phyloP scores from a whole-genome alignment of 2,329 filamentous ascomycete genomes.

The Trichothecium roseum region DNA sequence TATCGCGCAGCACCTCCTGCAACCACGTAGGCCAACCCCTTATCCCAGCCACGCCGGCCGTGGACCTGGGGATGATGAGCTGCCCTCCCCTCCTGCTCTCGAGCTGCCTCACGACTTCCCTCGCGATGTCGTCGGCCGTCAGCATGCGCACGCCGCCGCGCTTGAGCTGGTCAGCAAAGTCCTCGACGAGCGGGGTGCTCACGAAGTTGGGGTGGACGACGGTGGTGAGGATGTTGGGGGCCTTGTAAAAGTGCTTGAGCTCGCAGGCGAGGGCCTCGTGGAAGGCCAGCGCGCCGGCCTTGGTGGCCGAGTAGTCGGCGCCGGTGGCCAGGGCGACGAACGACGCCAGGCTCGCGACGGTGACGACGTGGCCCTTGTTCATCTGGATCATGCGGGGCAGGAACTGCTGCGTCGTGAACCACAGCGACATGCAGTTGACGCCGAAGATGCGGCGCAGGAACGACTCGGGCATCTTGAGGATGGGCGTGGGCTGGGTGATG shows the following conservation, averaged over 20 bases:
- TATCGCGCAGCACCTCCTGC: constrained; percentile 20
- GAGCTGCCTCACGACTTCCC: constrained; percentile 32
- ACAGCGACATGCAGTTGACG: constrained; percentile 58
- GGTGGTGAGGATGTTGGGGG: constrained; percentile 51
- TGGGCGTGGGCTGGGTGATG: constrained; percentile 44
- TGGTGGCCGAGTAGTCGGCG: constrained; percentile 56
- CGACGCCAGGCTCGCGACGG: constrained; percentile 55
- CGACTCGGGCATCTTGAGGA: constrained; percentile 45
- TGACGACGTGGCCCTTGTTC: constrained; percentile 64
- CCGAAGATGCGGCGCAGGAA: constrained; percentile 55
- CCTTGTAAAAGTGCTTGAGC: constrained; percentile 46
- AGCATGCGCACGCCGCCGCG: constrained; percentile 17
- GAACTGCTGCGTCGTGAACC: constrained; percentile 53
- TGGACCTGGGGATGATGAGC: constrained; percentile 28
- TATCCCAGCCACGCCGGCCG: constrained; percentile 16
- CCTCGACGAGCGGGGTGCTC: constrained; percentile 31
- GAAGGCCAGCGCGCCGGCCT: constrained; percentile 55
- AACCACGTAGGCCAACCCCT: constrained; percentile 30
- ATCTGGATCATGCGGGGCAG: constrained; percentile 50
- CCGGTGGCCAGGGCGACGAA: constrained; percentile 49
- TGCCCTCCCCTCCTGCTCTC: constrained; percentile 31
- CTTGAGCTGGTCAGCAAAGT: constrained; percentile 16
- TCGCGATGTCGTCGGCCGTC: constrained; percentile 25
- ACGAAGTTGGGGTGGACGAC: constrained; percentile 49
- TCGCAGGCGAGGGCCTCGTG: constrained; percentile 53